phyloP scores from a whole-genome alignment of 768 basidiomycete species.

The Agrocybe pediades region DNA sequence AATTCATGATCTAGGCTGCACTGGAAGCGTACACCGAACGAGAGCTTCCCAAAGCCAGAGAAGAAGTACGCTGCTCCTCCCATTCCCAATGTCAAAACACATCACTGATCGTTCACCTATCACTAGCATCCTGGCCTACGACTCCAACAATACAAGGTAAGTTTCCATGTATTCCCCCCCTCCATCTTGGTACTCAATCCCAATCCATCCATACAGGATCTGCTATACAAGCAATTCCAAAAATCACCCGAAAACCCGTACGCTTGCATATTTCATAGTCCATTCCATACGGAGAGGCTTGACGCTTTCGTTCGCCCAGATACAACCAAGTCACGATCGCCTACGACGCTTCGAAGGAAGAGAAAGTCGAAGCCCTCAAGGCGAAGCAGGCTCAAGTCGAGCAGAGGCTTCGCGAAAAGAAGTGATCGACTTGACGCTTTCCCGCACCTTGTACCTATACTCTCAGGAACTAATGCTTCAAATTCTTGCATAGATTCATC shows the following conservation, averaged over 20 bases:
- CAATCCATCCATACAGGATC: constrained; percentile 51
- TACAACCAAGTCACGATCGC: constrained; percentile 82
- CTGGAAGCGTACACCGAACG: constrained; percentile 89
- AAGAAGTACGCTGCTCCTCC: constrained; percentile 52
- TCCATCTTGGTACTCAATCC: constrained; percentile 2
- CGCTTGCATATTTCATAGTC: constrained; percentile 24
- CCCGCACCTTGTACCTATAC: no score
- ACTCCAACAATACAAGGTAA: constrained; percentile 85
- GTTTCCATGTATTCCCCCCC: constrained; percentile 10
- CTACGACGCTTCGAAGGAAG: constrained; percentile 89
- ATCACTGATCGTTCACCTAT: constrained; percentile 6
- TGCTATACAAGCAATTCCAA: constrained; percentile 93
- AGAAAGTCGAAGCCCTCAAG: constrained; percentile 76
- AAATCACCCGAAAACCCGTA: constrained; percentile 96
- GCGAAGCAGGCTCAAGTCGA: constrained; percentile 65
- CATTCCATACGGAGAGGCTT: no score
- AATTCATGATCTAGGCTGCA: constrained; percentile 57
- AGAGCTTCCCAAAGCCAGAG: constrained; percentile 76
- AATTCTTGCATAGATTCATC: neutral
- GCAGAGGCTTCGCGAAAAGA: constrained; percentile 59
- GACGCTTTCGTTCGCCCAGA: constrained; percentile 35
- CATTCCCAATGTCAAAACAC: constrained; percentile 1
- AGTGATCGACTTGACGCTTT: no score
- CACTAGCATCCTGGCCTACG: constrained; percentile 84
- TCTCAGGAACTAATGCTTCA: neutral